Conservation (phyloP, 306 rosid genomes). For the Malus domestica region ASM211411v1 NC_041795.1:3777001-3777500, state of each 20-base stretch:
- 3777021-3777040: neutral
- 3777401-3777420: conserved; percentile 58
- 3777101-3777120: neutral
- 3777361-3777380: neutral
- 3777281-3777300: conserved; percentile 92
- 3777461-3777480: neutral
- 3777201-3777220: no score
- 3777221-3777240: neutral
- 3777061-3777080: neutral
- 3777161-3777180: neutral
- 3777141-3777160: neutral
- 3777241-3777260: conserved; percentile 12
- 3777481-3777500: neutral
- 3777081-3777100: neutral
- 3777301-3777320: conserved; percentile 95
- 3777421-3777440: conserved; percentile 99
- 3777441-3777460: conserved; percentile 56
- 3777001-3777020: neutral
- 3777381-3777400: conserved; percentile 13
- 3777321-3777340: conserved; percentile 21
- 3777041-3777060: neutral
- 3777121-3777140: neutral
- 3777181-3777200: no score
- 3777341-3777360: neutral
- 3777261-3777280: conserved; percentile 89